Evolutionary conservation across 2,329 filamentous ascomycete species (phyloP).

Genomic region (Cladophialophora exuberans): DNA sequence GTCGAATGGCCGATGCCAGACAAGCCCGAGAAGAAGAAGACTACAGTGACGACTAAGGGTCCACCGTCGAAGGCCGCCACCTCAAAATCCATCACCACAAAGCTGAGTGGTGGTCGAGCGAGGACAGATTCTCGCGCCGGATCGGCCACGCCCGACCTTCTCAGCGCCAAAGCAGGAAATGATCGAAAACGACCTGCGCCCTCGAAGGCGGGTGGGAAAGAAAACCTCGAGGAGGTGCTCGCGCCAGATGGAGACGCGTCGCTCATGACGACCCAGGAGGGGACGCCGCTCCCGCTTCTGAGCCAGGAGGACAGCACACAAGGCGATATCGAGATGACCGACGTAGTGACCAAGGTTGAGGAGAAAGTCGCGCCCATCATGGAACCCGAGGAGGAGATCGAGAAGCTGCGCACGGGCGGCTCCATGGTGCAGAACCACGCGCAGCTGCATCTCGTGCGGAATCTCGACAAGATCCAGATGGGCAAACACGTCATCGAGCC

Average conservation of each 20-base stretch:
- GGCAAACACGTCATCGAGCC: conserved; percentile 89
- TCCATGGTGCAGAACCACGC: conserved; percentile 99
- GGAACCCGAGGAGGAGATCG: conserved; percentile 70
- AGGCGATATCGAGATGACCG: conserved; percentile 47
- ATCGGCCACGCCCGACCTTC: conserved; percentile 60
- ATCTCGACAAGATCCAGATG: conserved; percentile 92
- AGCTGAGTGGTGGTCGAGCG: conserved; percentile 53
- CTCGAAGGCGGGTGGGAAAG: conserved; percentile 63
- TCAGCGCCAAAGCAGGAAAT: conserved; percentile 51
- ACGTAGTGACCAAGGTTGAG: conserved; percentile 44
- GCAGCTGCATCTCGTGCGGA: conserved; percentile 93
- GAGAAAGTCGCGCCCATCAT: conserved; percentile 36
- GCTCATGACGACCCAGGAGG: conserved; percentile 40
- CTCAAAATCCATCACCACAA: conserved; percentile 54
- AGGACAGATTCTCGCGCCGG: conserved; percentile 56
- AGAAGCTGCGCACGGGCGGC: conserved; percentile 89
- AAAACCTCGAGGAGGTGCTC: conserved; percentile 55
- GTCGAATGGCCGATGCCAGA: conserved; percentile 96
- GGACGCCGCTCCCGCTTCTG: conserved; percentile 41
- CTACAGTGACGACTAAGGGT: conserved; percentile 57
- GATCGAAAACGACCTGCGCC: conserved; percentile 51
- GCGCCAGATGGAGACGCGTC: conserved; percentile 26
- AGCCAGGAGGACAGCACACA: conserved; percentile 33
- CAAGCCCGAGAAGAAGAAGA: conserved; percentile 85
- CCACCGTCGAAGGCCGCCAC: conserved; percentile 57